These are phyloP conservation scores for Amphicarpaea edgeworthii DNA, from an alignment of 306 rosid genomes.

Conservation along the genomic window DNA sequence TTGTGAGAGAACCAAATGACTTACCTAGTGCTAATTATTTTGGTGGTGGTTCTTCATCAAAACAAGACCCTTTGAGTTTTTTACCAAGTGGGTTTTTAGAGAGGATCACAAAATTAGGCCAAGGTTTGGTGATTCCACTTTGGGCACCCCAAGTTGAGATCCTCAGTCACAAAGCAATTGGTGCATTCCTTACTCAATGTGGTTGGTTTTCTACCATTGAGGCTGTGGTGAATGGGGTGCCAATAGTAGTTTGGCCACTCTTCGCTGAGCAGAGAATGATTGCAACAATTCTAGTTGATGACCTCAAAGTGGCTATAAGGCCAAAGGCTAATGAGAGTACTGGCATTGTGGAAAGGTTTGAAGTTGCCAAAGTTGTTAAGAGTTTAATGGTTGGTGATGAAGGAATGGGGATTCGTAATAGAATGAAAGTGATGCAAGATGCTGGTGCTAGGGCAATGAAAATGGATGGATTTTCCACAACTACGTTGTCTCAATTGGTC, in stretches of 20 bases:
- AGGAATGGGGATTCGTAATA: background rate
- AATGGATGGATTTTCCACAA: constrained; percentile 47
- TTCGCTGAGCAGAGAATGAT: constrained; percentile 1
- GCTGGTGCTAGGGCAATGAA: background rate
- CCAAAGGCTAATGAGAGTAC: background rate
- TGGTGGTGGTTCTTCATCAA: background rate
- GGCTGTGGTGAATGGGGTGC: constrained; percentile 22
- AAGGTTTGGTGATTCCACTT: constrained; percentile 28
- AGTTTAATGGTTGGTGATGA: background rate
- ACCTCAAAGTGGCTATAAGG: background rate
- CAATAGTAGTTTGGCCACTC: constrained; percentile 14
- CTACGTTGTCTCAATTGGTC: constrained; percentile 40
- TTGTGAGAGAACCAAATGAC: background rate
- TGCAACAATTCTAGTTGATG: background rate
- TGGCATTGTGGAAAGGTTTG: constrained; percentile 35
- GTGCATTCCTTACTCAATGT: constrained; percentile 39
- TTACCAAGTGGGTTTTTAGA: constrained; percentile 22
- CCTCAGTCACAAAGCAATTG: background rate
- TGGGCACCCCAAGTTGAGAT: constrained; percentile 45
- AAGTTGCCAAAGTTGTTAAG: constrained; percentile 30
- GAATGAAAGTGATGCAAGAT: background rate
- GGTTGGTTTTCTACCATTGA: constrained; percentile 37
- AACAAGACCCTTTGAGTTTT: background rate
- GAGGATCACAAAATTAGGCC: background rate
- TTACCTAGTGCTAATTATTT: background rate